Conservation (phyloP, 257 asterid species). For the Plantago major region DNA sequence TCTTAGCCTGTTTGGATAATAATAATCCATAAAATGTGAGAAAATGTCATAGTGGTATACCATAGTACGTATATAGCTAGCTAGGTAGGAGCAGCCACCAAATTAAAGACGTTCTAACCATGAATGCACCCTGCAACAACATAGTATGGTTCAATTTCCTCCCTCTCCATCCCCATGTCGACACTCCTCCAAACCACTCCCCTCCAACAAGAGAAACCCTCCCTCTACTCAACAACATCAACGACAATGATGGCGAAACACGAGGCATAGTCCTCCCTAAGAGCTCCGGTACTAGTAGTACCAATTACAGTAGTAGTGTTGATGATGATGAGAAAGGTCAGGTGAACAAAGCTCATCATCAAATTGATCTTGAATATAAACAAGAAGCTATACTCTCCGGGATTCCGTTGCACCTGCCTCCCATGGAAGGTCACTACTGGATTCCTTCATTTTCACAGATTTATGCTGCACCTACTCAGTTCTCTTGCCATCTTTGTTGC, state of each 20-base stretch:
- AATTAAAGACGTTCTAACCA: background rate
- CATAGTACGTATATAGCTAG: too few relatives aligned
- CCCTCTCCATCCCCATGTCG: background rate
- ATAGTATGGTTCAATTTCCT: conserved; percentile 15
- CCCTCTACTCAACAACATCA: conserved; percentile 61
- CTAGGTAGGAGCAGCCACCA: too few relatives aligned
- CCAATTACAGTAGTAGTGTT: too few relatives aligned
- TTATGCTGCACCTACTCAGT: conserved; percentile 83
- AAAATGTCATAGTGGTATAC: too few relatives aligned
- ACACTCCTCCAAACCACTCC: too few relatives aligned
- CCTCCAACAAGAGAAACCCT: conserved; percentile 49
- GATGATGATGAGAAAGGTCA: too few relatives aligned
- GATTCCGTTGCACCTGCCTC: conserved; percentile 45
- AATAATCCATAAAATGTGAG: too few relatives aligned
- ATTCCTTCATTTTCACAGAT: conserved; percentile 77
- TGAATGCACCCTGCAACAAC: too few relatives aligned
- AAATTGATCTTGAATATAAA: conserved; percentile 13
- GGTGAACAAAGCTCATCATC: background rate
- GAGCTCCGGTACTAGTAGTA: background rate
- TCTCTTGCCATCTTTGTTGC: conserved; percentile 74
- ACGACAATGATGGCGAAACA: conserved; percentile 27
- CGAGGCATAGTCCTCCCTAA: conserved; percentile 65
- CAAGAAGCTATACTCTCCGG: conserved; percentile 40
- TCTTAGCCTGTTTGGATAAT: too few relatives aligned
- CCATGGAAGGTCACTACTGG: conserved; percentile 81